Percentiles rank a stretch among this genome's conserved stretches.
These are phyloP conservation scores for Schizosaccharomyces cryophilus DNA, from an alignment of 805 yeast genomes.

Conservation along the genomic window DNA sequence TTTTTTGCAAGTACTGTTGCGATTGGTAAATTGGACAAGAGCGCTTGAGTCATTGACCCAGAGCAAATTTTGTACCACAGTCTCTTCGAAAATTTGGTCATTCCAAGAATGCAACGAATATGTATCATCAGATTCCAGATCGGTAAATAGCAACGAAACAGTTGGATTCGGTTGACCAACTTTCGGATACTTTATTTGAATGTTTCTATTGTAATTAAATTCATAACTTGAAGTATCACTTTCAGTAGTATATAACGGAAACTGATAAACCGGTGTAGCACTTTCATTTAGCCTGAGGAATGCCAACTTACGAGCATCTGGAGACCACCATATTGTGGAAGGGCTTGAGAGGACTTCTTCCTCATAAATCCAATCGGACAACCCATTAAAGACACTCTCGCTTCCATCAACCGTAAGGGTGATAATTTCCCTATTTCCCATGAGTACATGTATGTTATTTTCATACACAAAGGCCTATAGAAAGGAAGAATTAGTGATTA, in stretches of 20 bases:
- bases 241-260: conserved; percentile 29
- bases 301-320: conserved; percentile 37
- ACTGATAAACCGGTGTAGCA: conserved; percentile 41
- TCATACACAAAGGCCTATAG: conserved; percentile 32
- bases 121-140: conserved; percentile 13
- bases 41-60: not conserved
- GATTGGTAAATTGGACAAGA: not conserved
- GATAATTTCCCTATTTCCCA: not conserved
- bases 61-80: not conserved
- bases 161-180: conserved; percentile 74
- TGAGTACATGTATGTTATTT: conserved; percentile 37
- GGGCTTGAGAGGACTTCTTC: conserved; percentile 62
- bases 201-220: not conserved
- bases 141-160: conserved; percentile 27
- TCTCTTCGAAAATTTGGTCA: not conserved
- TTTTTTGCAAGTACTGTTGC: not conserved
- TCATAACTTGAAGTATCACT: not conserved
- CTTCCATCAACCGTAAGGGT: conserved; percentile 45
- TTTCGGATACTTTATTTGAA: conserved; percentile 18
- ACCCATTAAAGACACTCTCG: conserved; percentile 46
- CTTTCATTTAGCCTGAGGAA: conserved; percentile 51
- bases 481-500: no score
- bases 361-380: conserved; percentile 87
- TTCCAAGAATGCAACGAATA: conserved; percentile 1
- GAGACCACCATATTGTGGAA: conserved; percentile 72